Conservation (phyloP, 2,329 filamentous ascomycete genomes). For the Colletotrichum phormii region DNA sequence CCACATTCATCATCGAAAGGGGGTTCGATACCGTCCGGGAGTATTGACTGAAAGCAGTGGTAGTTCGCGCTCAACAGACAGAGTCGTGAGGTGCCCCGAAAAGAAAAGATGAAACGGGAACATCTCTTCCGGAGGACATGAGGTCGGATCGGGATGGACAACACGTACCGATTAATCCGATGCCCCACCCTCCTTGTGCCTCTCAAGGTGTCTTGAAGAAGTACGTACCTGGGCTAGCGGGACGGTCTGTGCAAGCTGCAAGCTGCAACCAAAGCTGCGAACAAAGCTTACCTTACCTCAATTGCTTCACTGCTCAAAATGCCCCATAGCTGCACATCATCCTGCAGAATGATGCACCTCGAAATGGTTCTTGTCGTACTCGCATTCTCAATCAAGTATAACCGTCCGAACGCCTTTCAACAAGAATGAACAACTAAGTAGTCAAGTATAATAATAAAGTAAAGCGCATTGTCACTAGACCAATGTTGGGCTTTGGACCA, state of each 20-base stretch:
- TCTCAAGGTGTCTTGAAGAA: neutral
- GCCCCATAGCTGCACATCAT: neutral
- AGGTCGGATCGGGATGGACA: neutral
- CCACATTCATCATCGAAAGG: neutral
- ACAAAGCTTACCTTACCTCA: neutral
- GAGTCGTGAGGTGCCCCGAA: slow-evolving; percentile 5
- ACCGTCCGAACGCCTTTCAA: neutral
- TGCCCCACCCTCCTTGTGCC: neutral
- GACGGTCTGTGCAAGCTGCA: slow-evolving; percentile 10
- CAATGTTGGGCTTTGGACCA: neutral
- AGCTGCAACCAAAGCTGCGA: neutral
- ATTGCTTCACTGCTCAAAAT: neutral
- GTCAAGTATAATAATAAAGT: neutral
- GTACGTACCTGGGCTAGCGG: neutral
- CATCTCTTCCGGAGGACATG: neutral
- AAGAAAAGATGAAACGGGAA: slow-evolving; percentile 26
- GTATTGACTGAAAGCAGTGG: neutral
- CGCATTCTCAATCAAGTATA: neutral
- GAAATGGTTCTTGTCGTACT: neutral
- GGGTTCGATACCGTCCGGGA: neutral
- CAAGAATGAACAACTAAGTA: neutral
- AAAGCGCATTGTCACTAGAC: neutral
- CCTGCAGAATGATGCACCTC: neutral
- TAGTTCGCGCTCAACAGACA: neutral
- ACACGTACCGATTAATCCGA: slow-evolving; percentile 17